A percentile compares a stretch with the other conserved stretches of the same genome.
Evolutionary conservation across 2,329 filamentous ascomycete species (phyloP).

Genomic region (Monilinia vaccinii-corymbosi): DNA sequence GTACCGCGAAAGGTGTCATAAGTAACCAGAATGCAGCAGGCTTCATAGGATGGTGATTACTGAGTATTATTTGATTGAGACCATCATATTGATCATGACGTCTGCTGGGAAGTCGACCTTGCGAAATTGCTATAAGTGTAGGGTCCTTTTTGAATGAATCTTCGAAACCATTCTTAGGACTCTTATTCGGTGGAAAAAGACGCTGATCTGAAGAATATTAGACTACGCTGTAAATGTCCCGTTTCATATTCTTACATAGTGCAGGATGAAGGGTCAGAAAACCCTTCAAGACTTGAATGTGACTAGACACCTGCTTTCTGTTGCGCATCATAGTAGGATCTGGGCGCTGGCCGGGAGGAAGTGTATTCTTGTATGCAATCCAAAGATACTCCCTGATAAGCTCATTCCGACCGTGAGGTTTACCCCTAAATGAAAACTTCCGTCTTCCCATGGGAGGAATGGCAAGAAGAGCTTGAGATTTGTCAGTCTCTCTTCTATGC

Average conservation of each 20-base stretch:
- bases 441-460: slow-evolving; percentile 58
- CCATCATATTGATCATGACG: slow-evolving; percentile 17
- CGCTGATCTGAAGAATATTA: slow-evolving; percentile 34
- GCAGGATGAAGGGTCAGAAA: slow-evolving; percentile 54
- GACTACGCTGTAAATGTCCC: not conserved
- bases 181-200: slow-evolving; percentile 45
- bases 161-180: slow-evolving; percentile 45
- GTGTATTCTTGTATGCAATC: slow-evolving; percentile 34
- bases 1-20: slow-evolving; percentile 18
- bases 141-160: slow-evolving; percentile 56
- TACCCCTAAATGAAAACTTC: slow-evolving; percentile 56
- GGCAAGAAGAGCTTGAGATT: slow-evolving; percentile 45
- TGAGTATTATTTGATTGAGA: slow-evolving; percentile 11
- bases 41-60: slow-evolving; percentile 14
- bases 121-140: slow-evolving; percentile 51
- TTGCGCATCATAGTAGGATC: slow-evolving; percentile 37
- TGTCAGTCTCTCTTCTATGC: not conserved
- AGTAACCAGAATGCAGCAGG: slow-evolving; percentile 25
- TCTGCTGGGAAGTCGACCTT: slow-evolving; percentile 29
- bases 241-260: slow-evolving; percentile 39
- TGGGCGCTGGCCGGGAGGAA: slow-evolving; percentile 39
- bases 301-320: slow-evolving; percentile 59
- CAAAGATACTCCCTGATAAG: slow-evolving; percentile 61
- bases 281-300: slow-evolving; percentile 62
- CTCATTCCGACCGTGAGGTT: slow-evolving; percentile 60